Base-by-base conservation (phyloP, 192 early-diverging fungal species). In the Rhizophagus clarus region DNA sequence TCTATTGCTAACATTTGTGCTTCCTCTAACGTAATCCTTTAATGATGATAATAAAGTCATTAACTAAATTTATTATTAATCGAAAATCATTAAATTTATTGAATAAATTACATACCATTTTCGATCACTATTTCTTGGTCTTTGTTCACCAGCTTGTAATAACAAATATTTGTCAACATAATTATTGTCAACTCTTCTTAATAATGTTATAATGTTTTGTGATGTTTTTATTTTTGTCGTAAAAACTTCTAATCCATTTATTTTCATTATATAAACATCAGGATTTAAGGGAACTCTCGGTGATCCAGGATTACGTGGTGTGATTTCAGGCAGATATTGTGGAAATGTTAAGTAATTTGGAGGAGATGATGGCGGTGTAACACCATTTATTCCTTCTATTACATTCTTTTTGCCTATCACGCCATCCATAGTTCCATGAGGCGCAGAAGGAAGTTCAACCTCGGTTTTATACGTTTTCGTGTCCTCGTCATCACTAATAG, bases 221-320 rank as follows among this genome's bases (percentile, higher is more conserved):
- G 8, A 22, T 12, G n/a, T 37, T 24, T 72, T 72, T 37, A 51
- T 29, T 11, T 10, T 49, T 29, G 45, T 72, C 12, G 45, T 28
- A 51, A 49, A 72, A 72, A 72, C 71, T n/a, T 49, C 40, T 51
- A 72, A 29, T 5, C 45, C 71, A 56, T 51, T 72, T 4, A 72
- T 51, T 28, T 49, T 72, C 11, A 29, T 49, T 11, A 72, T 14
- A 26, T 47, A 11, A 29, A 72, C 51, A 49, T 72, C 45, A 49
- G 71, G 45, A 4, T n/a, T 49, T 28, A 72, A 47, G 0, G 42
- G 45, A 8, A 49, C 10, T 28, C 71, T 17, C 15, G 71, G 45
- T 29, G 40, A 17, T 20, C 37, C n/a, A 31, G n/a, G 68, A 70
- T 70, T 34, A 24, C 68, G 68, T 24, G 37, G 15, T n/a, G 31